A percentile compares a stretch with the other conserved stretches of the same genome.
Evolutionary conservation across 352 stramenopile genomes (phyloP).

Genomic region (Pythium coloratum): DNA sequence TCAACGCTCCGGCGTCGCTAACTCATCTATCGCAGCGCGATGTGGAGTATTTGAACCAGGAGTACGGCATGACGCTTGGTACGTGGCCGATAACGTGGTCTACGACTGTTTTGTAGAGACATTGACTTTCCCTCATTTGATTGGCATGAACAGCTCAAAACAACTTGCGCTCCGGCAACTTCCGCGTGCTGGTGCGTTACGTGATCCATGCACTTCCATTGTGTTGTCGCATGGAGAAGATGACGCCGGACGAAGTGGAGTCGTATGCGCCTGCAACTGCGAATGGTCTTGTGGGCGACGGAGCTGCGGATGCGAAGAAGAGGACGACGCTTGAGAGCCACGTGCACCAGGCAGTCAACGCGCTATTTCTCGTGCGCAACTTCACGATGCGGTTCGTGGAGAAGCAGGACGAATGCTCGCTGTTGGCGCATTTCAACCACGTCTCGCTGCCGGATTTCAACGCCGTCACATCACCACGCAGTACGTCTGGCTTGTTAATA

Average conservation of each 20-base stretch:
- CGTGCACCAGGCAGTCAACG: slow-evolving; percentile 58
- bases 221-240: slow-evolving; percentile 54
- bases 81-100: slow-evolving; percentile 9
- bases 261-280: slow-evolving; percentile 31
- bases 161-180: slow-evolving; percentile 72
- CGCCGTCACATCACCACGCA: slow-evolving; percentile 29
- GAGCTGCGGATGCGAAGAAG: slow-evolving; percentile 29
- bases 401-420: slow-evolving; percentile 57
- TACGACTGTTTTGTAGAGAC: not conserved
- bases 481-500: slow-evolving; percentile 20
- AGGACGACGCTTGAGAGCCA: slow-evolving; percentile 42
- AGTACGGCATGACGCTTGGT: slow-evolving; percentile 70
- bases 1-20: slow-evolving; percentile 41
- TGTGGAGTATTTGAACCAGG: slow-evolving; percentile 55
- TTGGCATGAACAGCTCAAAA: slow-evolving; percentile 44
- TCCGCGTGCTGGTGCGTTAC: slow-evolving; percentile 67
- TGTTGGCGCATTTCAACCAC: slow-evolving; percentile 69
- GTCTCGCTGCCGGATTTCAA: slow-evolving; percentile 32
- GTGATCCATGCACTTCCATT: slow-evolving; percentile 56
- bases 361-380: slow-evolving; percentile 71
- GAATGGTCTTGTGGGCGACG: slow-evolving; percentile 6
- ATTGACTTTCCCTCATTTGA: no score
- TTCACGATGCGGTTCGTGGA: slow-evolving; percentile 77
- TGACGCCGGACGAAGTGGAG: slow-evolving; percentile 51
- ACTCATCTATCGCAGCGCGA: slow-evolving; percentile 54